Evolutionary conservation across 306 rosid genomes (phyloP).

Genomic region (Sesbania bispinosa): DNA sequence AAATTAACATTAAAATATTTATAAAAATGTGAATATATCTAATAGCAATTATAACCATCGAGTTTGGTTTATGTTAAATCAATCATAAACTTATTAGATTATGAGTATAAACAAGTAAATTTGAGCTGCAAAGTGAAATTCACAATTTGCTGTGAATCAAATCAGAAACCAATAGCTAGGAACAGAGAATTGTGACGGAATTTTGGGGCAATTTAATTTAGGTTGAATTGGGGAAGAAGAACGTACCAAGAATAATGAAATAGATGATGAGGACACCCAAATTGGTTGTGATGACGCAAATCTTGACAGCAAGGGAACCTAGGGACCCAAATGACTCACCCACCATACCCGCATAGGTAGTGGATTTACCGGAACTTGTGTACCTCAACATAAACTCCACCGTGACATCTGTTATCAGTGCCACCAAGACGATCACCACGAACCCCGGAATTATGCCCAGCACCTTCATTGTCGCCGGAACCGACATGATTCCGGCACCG

Average conservation of each 20-base stretch:
- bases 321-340: constrained; percentile 45
- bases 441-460: constrained; percentile 55
- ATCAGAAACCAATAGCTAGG: not conserved
- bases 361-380: constrained; percentile 40
- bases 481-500: constrained; percentile 67
- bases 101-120: no score
- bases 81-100: no score
- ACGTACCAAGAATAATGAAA: constrained; percentile 53
- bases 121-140: not conserved
- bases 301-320: constrained; percentile 47
- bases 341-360: constrained; percentile 52
- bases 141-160: not conserved
- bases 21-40: no score
- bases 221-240: not conserved
- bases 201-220: not conserved
- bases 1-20: no score
- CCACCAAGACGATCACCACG: constrained; percentile 37
- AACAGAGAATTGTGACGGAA: not conserved
- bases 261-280: constrained; percentile 54
- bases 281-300: constrained; percentile 49
- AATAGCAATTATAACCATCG: no score
- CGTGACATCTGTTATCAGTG: constrained; percentile 41
- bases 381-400: constrained; percentile 54
- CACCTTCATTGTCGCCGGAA: constrained; percentile 65
- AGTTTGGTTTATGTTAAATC: no score